Evolutionary conservation across 768 basidiomycete genomes (phyloP).

Genomic region (Leccinum boreale): DNA sequence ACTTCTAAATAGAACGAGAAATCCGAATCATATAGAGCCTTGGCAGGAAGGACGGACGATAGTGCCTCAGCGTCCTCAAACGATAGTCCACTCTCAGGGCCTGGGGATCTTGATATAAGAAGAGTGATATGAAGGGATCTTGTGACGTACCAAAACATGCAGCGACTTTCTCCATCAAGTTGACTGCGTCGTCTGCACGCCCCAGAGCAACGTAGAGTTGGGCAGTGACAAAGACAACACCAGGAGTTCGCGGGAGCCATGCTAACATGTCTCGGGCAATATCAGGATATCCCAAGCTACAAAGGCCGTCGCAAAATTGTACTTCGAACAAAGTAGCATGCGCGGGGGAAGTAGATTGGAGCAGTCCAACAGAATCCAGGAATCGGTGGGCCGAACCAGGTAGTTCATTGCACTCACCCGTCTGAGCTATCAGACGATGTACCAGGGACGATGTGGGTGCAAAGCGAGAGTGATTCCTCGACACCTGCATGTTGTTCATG

Average conservation of each 20-base stretch:
- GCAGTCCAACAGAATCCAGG: slow-evolving; percentile 61
- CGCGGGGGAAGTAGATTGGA: slow-evolving; percentile 67
- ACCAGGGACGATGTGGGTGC: slow-evolving; percentile 59
- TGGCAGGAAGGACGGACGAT: slow-evolving; percentile 55
- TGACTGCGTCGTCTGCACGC: slow-evolving; percentile 69
- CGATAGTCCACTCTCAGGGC: slow-evolving; percentile 47
- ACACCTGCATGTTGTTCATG: slow-evolving; percentile 74
- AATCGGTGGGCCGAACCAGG: slow-evolving; percentile 67
- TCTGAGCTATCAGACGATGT: slow-evolving; percentile 57
- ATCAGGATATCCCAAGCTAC: slow-evolving; percentile 58
- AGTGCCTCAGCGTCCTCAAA: slow-evolving; percentile 65
- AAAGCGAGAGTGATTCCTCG: slow-evolving; percentile 43
- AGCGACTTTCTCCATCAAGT: slow-evolving; percentile 68
- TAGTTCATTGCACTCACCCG: slow-evolving; percentile 45
- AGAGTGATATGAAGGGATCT: not conserved
- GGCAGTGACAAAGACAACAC: slow-evolving; percentile 68
- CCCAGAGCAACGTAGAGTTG: slow-evolving; percentile 64
- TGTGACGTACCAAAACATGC: slow-evolving; percentile 65
- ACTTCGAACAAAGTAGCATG: slow-evolving; percentile 68
- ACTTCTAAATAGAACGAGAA: slow-evolving; percentile 78
- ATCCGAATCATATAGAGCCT: slow-evolving; percentile 53
- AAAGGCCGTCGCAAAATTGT: slow-evolving; percentile 66
- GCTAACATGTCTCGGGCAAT: slow-evolving; percentile 63
- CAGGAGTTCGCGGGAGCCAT: slow-evolving; percentile 79
- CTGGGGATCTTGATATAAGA: slow-evolving; percentile 28